These are phyloP conservation scores for Entomophthora muscae DNA, from an alignment of 371 early-diverging fungal species.

Conservation along the genomic window DNA sequence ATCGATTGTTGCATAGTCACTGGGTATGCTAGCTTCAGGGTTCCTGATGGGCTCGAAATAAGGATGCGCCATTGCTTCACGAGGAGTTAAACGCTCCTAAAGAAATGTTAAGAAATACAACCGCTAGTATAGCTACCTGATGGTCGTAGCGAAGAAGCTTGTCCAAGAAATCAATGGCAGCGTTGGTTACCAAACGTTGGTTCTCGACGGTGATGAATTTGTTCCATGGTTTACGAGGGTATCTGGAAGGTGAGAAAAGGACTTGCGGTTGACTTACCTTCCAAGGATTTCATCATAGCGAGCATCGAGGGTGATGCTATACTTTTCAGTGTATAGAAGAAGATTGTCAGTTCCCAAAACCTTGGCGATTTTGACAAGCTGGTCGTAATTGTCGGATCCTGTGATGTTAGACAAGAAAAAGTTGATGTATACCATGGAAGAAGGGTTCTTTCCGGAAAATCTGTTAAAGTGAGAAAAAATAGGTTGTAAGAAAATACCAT, in stretches of 20 bases:
- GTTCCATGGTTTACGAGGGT: slow-evolving; percentile 88
- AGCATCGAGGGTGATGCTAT: slow-evolving; percentile 76
- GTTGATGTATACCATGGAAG: slow-evolving; percentile 73
- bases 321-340: slow-evolving; percentile 81
- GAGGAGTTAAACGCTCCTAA: slow-evolving; percentile 80
- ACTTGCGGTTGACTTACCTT: slow-evolving; percentile 16
- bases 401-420: background rate
- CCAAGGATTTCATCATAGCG: slow-evolving; percentile 71
- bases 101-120: background rate
- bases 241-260: slow-evolving; percentile 22
- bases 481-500: slow-evolving; percentile 40
- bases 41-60: slow-evolving; percentile 48
- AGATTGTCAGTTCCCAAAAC: slow-evolving; percentile 91
- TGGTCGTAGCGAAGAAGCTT: slow-evolving; percentile 93
- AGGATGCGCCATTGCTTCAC: slow-evolving; percentile 88
- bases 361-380: slow-evolving; percentile 94
- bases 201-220: slow-evolving; percentile 82
- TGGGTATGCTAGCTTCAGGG: background rate
- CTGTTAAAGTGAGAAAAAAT: slow-evolving; percentile 17
- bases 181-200: slow-evolving; percentile 71
- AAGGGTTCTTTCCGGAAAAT: slow-evolving; percentile 98
- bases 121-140: slow-evolving; percentile 26
- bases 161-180: slow-evolving; percentile 88
- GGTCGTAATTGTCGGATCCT: slow-evolving; percentile 80
- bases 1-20: background rate